A percentile compares a stretch with the other conserved stretches of the same genome.
phyloP scores from a whole-genome alignment of 306 rosid genomes.

The Vachellia collinsii region DNA sequence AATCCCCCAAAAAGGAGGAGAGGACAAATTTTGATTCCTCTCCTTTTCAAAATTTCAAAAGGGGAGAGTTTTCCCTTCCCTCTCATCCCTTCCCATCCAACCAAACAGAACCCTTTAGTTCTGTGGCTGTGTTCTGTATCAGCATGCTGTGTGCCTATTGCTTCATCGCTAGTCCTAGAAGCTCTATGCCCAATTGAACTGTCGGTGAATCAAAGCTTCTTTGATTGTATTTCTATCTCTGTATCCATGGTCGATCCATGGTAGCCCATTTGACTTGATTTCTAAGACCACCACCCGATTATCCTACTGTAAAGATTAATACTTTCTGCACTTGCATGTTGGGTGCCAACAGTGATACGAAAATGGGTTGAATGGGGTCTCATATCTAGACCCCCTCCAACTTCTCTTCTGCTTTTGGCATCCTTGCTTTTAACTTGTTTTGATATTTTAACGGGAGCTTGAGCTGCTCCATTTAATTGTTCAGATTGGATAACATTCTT shows the following conservation, averaged over 20 bases:
- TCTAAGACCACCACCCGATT: not conserved
- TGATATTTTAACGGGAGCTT: not conserved
- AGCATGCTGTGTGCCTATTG: too few relatives aligned
- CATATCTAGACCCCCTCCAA: not conserved
- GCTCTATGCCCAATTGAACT: too few relatives aligned
- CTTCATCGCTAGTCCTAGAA: too few relatives aligned
- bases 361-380: not conserved
- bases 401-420: not conserved
- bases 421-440: not conserved
- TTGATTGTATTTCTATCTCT: not conserved
- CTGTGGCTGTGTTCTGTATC: not conserved
- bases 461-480: not conserved
- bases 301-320: not conserved
- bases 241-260: not conserved
- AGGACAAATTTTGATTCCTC: too few relatives aligned
- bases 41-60: too few relatives aligned
- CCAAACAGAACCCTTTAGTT: too few relatives aligned
- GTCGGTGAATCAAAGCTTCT: too few relatives aligned
- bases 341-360: not conserved
- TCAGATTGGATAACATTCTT: too few relatives aligned
- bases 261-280: not conserved
- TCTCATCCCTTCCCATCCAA: too few relatives aligned
- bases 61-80: too few relatives aligned
- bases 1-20: too few relatives aligned
- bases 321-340: not conserved